A percentile compares a stretch with the other conserved stretches of the same genome.
Evolutionary conservation across 2,329 filamentous ascomycete genomes (phyloP).

Genomic region (Clonostachys solani): DNA sequence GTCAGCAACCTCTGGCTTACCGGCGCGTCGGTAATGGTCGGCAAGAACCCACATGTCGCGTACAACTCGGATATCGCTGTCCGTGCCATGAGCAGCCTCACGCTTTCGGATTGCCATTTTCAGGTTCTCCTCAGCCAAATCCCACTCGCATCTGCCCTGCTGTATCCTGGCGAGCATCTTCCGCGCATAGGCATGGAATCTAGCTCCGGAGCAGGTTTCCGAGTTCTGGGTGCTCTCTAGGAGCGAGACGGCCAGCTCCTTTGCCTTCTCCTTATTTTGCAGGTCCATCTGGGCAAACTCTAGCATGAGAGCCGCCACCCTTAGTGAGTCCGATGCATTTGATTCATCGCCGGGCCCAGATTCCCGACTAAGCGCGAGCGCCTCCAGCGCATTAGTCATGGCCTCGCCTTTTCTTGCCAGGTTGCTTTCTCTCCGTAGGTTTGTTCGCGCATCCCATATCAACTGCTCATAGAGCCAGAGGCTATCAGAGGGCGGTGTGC

Average conservation of each 20-base stretch:
- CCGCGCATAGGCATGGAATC: conserved; percentile 30
- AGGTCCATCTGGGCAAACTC: conserved; percentile 33
- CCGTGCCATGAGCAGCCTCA: conserved; percentile 25
- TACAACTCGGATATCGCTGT: conserved; percentile 26
- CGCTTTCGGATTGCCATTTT: conserved; percentile 23
- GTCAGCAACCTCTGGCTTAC: conserved; percentile 16
- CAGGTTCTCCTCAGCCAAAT: conserved; percentile 23
- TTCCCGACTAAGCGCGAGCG: conserved; percentile 8
- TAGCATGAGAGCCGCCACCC: conserved; percentile 24
- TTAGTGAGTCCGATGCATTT: conserved; percentile 16
- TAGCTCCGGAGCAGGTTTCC: conserved; percentile 17
- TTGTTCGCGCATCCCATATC: conserved; percentile 30
- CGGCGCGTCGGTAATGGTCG: conserved; percentile 21
- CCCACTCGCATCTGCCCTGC: conserved; percentile 23
- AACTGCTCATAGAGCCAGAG: conserved; percentile 32
- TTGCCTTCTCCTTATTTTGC: conserved; percentile 20
- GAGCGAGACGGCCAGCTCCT: conserved; percentile 19
- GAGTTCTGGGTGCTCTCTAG: conserved; percentile 15
- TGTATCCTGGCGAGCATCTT: conserved; percentile 30
- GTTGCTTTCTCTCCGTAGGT: conserved; percentile 22
- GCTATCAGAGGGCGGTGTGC: conserved; percentile 16
- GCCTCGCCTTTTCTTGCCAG: conserved; percentile 15
- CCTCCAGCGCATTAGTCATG: conserved; percentile 22
- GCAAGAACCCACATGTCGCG: conserved; percentile 32
- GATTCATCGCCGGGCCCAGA: conserved; percentile 9